Conservation (phyloP, 2,329 filamentous ascomycete species). For the Rhexocercosporidium sp. region DNA sequence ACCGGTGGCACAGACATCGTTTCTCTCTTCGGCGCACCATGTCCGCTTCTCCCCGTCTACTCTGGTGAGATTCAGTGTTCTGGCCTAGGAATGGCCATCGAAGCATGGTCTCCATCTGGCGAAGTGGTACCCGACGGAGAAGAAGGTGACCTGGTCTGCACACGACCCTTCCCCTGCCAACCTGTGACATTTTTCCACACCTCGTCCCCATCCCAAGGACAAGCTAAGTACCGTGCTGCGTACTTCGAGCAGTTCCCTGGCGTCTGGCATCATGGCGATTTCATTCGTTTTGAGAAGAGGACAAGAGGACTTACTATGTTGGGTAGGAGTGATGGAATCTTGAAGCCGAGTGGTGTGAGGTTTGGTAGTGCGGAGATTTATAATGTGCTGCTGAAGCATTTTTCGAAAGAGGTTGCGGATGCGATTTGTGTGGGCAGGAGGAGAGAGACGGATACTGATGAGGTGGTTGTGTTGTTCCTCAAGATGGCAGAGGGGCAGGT, state of each 20-base stretch:
- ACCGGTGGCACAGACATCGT: conserved; percentile 97
- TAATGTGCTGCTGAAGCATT: conserved; percentile 87
- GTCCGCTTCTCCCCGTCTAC: conserved; percentile 74
- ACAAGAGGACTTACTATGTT: conserved; percentile 89
- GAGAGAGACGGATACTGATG: conserved; percentile 46
- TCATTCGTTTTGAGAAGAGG: conserved; percentile 71
- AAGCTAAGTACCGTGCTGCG: conserved; percentile 75
- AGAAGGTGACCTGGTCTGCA: conserved; percentile 88
- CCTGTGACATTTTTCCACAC: conserved; percentile 87
- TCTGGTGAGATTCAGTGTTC: conserved; percentile 78
- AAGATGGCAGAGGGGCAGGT: conserved; percentile 61
- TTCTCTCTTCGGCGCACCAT: conserved; percentile 88
- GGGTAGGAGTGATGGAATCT: conserved; percentile 86
- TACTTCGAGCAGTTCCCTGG: conserved; percentile 86
- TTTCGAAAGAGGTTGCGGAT: conserved; percentile 78
- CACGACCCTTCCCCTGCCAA: conserved; percentile 85
- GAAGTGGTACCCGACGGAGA: conserved; percentile 56
- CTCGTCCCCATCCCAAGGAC: conserved; percentile 55
- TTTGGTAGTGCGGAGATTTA: conserved; percentile 97
- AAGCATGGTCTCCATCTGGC: conserved; percentile 58
- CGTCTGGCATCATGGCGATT: conserved; percentile 95
- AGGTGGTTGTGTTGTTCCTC: conserved; percentile 77
- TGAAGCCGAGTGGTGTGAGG: conserved; percentile 89
- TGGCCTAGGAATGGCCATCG: conserved; percentile 80
- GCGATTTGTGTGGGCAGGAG: conserved; percentile 85